Evolutionary conservation across 2,329 filamentous ascomycete genomes (phyloP), one percentile per base, ranked within the genome.

Genomic region (Calonectria hawksworthii): DNA sequence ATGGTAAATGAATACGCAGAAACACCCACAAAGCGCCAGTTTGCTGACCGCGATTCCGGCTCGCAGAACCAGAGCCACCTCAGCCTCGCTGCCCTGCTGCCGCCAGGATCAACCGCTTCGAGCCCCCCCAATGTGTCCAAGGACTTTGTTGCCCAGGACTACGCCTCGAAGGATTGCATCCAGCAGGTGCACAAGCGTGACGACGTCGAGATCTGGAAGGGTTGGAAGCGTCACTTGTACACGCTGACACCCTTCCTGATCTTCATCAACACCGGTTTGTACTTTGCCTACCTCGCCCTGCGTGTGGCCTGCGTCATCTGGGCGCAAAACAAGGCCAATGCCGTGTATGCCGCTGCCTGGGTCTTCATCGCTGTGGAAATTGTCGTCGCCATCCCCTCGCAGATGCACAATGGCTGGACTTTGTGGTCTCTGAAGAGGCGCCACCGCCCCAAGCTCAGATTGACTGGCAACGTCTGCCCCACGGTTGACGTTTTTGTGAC

Each of bases 361-460:
- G 79, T 91, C 9, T 92, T 92, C 76, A 89, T 92, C 69, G 88
- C 84, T 30, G 86, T 91, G 72, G 90, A 92, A 79, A 81, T 90
- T 50, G 83, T 85, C n/a, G 86, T 89, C 10, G 88, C 89, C 7
- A 86, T 91, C 68, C 90, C 90, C 8, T 86, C 89, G 4, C 82
- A 91, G 44, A 87, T 91, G 85, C 90, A 92, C 84, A 90, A 90
- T 77, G 84, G 87, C 47, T 92, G 89, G 89, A 90, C 89, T 2
- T 88, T 92, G 86, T 87, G 88, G 84, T 88, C 89, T 0, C 82
- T 91, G 76, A 91, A 91, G 83, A 88, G 88, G 83, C 85, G 90
- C 30, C 84, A 85, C 21, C 85, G 90, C 30, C 89, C 90, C 1
- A 89, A 90, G 86, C 82, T 92, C 77, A 83, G 90, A 32, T 81